A percentile compares a stretch with the other conserved stretches of the same genome.
These are phyloP conservation scores for Tetracladium maxilliforme DNA, from an alignment of 2,329 filamentous ascomycete species.

Conservation along the genomic window DNA sequence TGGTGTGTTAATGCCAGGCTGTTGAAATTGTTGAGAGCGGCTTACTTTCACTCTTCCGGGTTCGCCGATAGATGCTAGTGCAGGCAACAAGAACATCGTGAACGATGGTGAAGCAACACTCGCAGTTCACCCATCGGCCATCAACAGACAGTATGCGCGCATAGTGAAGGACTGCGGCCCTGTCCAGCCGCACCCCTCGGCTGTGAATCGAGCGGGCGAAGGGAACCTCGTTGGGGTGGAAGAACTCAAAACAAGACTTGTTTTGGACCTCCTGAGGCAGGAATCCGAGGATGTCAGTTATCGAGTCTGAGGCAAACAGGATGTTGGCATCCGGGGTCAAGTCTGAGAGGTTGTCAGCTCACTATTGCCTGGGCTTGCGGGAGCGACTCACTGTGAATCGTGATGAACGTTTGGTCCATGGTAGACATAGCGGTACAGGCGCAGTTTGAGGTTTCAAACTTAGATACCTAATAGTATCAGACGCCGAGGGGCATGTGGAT, in stretches of 20 bases:
- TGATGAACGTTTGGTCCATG: conserved; percentile 87
- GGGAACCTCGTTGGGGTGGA: conserved; percentile 68
- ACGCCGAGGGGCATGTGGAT: no score
- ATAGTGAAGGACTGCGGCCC: conserved; percentile 73
- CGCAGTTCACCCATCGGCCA: conserved; percentile 63
- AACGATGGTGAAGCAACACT: conserved; percentile 81
- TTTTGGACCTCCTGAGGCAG: conserved; percentile 61
- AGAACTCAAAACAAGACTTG: conserved; percentile 72
- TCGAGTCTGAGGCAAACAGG: conserved; percentile 71
- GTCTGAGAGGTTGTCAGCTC: conserved; percentile 31
- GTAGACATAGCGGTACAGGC: no score
- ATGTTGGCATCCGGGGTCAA: conserved; percentile 63
- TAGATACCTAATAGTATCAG: no score
- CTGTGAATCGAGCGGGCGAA: conserved; percentile 60
- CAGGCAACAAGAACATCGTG: conserved; percentile 79
- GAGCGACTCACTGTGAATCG: conserved; percentile 60
- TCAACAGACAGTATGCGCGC: conserved; percentile 54
- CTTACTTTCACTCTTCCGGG: conserved; percentile 61
- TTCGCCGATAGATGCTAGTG: conserved; percentile 60
- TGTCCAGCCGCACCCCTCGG: conserved; percentile 63
- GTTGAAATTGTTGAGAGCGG: conserved; percentile 7
- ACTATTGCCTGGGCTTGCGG: conserved; percentile 5
- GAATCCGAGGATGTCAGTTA: conserved; percentile 72
- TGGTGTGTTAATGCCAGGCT: not conserved
- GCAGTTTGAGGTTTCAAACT: no score